Base-by-base conservation (phyloP, 2,329 filamentous ascomycete species). In the Pseudocercospora macadamiae region DNA sequence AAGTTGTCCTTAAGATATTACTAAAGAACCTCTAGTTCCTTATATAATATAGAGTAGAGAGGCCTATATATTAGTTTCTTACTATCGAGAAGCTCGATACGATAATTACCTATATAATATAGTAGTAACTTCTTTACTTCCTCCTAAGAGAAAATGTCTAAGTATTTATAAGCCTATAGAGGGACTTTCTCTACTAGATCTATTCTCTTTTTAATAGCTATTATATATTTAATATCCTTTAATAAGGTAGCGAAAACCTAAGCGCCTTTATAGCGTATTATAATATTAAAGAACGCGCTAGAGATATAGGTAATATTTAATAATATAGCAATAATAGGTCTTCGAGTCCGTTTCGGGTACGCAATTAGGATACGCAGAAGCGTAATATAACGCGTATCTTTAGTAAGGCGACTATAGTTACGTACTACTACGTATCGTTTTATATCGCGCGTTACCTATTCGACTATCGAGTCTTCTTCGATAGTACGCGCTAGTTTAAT, bases 1-100 rank as follows among this genome's bases (percentile, higher is more conserved):
- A 52, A 30, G 12, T 52, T 34, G 8, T 52, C 28, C 5, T 52
- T 26, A 12, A 52, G 19, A 21, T 52, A 52, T 18, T 52, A 14
- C 18, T 14, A 3, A 10, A 52, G 19, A 10, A 52, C 30, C 25
- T 52, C 49, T 26, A 52, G 30, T 26, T 52, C 49, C 37, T 34
- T 18, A 37, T 28, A 18, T 8, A 16, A 52, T 16, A 52, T 18
- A 26, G 4, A 21, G 25, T 52, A 52, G 30, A 52, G 18, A 12
- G n/a, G 49, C n/a, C 49, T 37, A 37, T 52, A 52, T 2, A 14
- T 28, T 7, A 14, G 26, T 5, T 52, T 30, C 49, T 52, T 52
- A 12, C 30, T 30, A 10, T 52, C 10, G 2, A 21, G 8, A 14
- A 52, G 26, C 14, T 36, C 9, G 9, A 37, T 37, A 37, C 19